phyloP scores from a whole-genome alignment of 805 yeast genomes.

The Yamadazyma insecticola region DNA sequence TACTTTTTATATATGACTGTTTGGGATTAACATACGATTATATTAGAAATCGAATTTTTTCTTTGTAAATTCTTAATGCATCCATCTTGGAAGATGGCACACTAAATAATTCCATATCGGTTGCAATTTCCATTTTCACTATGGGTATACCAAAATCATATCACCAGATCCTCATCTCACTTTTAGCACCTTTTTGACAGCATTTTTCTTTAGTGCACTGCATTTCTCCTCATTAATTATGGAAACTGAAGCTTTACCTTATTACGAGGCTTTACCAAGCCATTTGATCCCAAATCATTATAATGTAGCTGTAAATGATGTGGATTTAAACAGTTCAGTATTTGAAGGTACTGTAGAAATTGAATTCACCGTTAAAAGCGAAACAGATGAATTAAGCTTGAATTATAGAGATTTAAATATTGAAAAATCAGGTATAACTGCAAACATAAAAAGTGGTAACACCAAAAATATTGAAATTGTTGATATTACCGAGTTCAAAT shows the following conservation, averaged over 20 bases:
- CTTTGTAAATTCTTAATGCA: no score
- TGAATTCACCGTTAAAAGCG: conserved; percentile 38
- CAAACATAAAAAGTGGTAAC: conserved; percentile 9
- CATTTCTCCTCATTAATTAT: no score
- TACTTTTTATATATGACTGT: no score
- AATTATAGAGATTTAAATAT: conserved; percentile 43
- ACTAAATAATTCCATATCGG: no score
- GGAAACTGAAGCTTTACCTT: no score
- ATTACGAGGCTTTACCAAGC: conserved; percentile 52
- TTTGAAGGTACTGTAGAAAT: conserved; percentile 48
- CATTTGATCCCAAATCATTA: conserved; percentile 73
- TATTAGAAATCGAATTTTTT: no score
- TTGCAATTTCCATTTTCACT: no score
- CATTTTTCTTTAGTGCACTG: background rate
- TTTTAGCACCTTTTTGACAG: no score
- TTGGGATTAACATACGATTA: no score
- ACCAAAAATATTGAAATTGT: conserved; percentile 15
- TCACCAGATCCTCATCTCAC: no score
- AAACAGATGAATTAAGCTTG: conserved; percentile 43
- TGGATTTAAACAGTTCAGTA: conserved; percentile 44
- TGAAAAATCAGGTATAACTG: conserved; percentile 14
- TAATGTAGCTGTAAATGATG: conserved; percentile 55
- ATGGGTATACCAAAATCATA: no score
- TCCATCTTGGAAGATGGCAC: no score
- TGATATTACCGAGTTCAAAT: conserved; percentile 27